Evolutionary conservation across 768 basidiomycete genomes (phyloP), one percentile per base, ranked within the genome.

Genomic region (Russula earlei): DNA sequence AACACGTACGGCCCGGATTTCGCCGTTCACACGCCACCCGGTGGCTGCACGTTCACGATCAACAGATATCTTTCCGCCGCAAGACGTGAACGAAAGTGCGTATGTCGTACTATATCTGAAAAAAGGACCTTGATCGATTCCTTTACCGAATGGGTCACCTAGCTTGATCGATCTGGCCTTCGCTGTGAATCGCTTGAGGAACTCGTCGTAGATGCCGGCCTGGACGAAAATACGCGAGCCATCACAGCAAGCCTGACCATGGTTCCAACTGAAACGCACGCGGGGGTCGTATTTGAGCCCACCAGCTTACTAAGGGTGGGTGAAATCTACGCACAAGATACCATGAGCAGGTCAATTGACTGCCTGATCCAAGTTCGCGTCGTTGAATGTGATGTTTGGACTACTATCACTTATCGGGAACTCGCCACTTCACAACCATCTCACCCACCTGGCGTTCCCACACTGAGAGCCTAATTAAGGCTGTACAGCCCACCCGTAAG

Each of bases 201-300:
- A 91, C 61, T 81, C 67, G 68, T 91, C 89, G 71, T 92, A 91
- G 62, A 92, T 80, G 3, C 73, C 70, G 55, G 78, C 81, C 64
- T 91, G 90, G 6, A 93, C 86, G 64, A 78, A 90, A 62, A 92
- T 82, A 59, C 91, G 80, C 20, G 88, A 85, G 11, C 89, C 87
- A 9, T 87, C 88, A 61, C 80, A 81, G 71, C 90, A 91, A 17
- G 77, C 74, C 69, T 91, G 90, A 22, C 91, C 89, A 49, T 80
- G 78, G 63, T 87, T 87, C 71, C 70, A 80, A 72, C 82, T 85
- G 17, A 15, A 36, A 3, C 1, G 34, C 5, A 36, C 12, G 3
- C 7, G 3, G 0, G 27, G 6, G 9, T 20, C 29, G 29, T 31
- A 31, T 14, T 14, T 11, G 34, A 20, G 4, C 4, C 27, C 20